Percentiles rank a stretch among this genome's conserved stretches.
These are phyloP conservation scores for Phytophthora citricola DNA, from an alignment of 352 stramenopile species.

Conservation along the genomic window DNA sequence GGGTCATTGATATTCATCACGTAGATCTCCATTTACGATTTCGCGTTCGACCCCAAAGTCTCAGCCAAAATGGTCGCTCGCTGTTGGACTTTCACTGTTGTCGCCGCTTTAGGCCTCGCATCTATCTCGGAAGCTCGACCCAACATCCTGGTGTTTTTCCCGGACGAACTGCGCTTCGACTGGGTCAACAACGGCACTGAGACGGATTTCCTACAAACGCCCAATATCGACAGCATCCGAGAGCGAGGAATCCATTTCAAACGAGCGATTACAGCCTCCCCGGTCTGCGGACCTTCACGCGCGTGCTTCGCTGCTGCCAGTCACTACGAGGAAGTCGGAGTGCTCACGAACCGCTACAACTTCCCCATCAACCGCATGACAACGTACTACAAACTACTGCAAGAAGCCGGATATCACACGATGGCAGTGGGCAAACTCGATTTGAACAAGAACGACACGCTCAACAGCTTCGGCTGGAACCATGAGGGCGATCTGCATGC, in stretches of 20 bases:
- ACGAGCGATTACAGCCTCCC: slow-evolving; percentile 37
- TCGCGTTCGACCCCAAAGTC: slow-evolving; percentile 1
- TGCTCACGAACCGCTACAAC: slow-evolving; percentile 43
- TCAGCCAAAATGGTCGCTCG: slow-evolving; percentile 9
- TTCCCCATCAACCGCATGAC: slow-evolving; percentile 42
- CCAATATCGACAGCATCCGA: slow-evolving; percentile 42
- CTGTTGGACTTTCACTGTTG: slow-evolving; percentile 3
- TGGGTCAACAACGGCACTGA: slow-evolving; percentile 44
- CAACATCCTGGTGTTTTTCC: slow-evolving; percentile 50
- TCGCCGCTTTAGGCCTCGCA: background rate
- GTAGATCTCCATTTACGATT: slow-evolving; percentile 21
- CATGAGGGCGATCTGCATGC: slow-evolving; percentile 32
- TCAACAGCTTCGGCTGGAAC: slow-evolving; percentile 43
- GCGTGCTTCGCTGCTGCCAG: slow-evolving; percentile 39
- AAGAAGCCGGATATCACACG: slow-evolving; percentile 41
- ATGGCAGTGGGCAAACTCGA: slow-evolving; percentile 45
- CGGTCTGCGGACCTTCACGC: slow-evolving; percentile 37
- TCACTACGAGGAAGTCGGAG: slow-evolving; percentile 44
- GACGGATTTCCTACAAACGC: slow-evolving; percentile 41
- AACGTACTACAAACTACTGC: slow-evolving; percentile 44
- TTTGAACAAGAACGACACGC: slow-evolving; percentile 44
- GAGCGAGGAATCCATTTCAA: slow-evolving; percentile 42
- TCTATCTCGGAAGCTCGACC: slow-evolving; percentile 18
- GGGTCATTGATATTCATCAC: background rate
- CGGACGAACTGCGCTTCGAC: slow-evolving; percentile 40